These are phyloP conservation scores for Ambrosiella xylebori DNA, from an alignment of 2,329 filamentous ascomycete species.

Conservation along the genomic window DNA sequence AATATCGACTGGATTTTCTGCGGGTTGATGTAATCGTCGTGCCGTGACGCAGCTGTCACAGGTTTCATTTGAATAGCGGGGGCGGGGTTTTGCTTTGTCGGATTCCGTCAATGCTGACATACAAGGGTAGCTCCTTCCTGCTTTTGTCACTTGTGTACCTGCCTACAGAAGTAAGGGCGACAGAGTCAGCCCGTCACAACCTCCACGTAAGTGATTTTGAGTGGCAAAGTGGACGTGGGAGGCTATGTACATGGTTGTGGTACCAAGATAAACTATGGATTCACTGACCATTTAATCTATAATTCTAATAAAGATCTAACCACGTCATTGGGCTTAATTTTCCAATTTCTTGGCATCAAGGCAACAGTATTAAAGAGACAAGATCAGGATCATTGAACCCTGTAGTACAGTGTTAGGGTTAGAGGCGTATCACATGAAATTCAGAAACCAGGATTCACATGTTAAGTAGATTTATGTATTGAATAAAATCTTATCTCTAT, in stretches of 20 bases:
- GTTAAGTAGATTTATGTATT: too few relatives aligned
- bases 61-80: conserved; percentile 3
- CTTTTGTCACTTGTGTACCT: conserved; percentile 1
- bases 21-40: neutral
- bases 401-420: too few relatives aligned
- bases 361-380: too few relatives aligned
- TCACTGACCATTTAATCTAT: too few relatives aligned
- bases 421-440: too few relatives aligned
- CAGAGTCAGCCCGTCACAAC: neutral
- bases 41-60: neutral
- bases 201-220: neutral
- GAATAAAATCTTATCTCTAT: too few relatives aligned
- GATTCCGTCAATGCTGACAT: neutral
- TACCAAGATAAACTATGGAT: too few relatives aligned
- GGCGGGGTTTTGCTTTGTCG: conserved; percentile 7
- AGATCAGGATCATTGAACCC: too few relatives aligned
- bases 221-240: neutral
- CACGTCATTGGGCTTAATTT: too few relatives aligned
- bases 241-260: neutral
- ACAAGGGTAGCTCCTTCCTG: neutral
- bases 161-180: neutral
- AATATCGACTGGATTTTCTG: neutral
- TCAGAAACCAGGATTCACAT: too few relatives aligned
- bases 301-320: too few relatives aligned
- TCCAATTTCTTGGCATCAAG: too few relatives aligned